Evolutionary conservation across 495 filamentous ascomycete genomes (phyloP).

Genomic region (Trypethelium eluteriae): DNA sequence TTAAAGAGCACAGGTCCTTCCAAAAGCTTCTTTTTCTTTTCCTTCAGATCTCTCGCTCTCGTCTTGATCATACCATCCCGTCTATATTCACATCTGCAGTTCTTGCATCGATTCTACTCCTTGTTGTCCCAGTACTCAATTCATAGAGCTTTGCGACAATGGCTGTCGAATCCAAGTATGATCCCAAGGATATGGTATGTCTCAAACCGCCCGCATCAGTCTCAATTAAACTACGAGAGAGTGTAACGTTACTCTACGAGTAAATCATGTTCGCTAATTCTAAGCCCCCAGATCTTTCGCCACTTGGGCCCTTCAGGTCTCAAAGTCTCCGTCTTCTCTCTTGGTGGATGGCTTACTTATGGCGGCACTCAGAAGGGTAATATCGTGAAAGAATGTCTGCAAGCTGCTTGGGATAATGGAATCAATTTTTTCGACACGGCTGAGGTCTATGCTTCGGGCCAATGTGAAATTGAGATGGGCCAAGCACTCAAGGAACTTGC

Average conservation of each 20-base stretch:
- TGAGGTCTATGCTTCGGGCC: constrained; percentile 46
- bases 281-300: constrained; percentile 26
- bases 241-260: no score
- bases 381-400: constrained; percentile 40
- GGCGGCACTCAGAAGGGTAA: constrained; percentile 37
- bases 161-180: constrained; percentile 27
- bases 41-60: background rate
- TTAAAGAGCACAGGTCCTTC: no score
- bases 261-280: background rate
- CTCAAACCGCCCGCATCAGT: no score
- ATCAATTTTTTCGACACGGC: constrained; percentile 52
- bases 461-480: constrained; percentile 53
- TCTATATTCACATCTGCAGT: no score
- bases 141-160: background rate
- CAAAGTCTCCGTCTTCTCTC: constrained; percentile 37
- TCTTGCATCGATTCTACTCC: background rate
- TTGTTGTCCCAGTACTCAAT: background rate
- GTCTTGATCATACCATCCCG: no score
- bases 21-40: background rate
- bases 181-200: constrained; percentile 30
- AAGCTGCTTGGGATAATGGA: constrained; percentile 48
- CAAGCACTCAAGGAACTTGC: constrained; percentile 46
- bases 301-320: constrained; percentile 38
- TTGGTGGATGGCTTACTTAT: constrained; percentile 36
- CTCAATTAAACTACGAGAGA: no score